A percentile compares a stretch with the other conserved stretches of the same genome.
These are phyloP conservation scores for Pseudonectria buxi DNA, from an alignment of 2,329 filamentous ascomycete genomes.

Conservation along the genomic window DNA sequence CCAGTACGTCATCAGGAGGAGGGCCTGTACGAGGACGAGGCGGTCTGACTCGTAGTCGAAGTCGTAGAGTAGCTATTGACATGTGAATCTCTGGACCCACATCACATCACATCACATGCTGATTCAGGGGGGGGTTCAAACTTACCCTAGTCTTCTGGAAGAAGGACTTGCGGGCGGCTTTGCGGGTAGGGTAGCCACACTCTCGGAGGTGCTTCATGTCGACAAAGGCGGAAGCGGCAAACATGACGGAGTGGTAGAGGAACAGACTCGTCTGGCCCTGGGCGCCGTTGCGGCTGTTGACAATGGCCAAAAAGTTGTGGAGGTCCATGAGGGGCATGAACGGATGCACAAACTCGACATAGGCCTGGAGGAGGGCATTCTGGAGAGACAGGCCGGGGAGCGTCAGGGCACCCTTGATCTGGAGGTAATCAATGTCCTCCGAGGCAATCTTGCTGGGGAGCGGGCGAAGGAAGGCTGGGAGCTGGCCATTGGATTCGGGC, in stretches of 20 bases:
- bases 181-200: slow-evolving; percentile 71
- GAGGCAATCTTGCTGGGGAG: slow-evolving; percentile 68
- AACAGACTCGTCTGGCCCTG: slow-evolving; percentile 73
- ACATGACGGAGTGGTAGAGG: slow-evolving; percentile 92
- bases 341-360: slow-evolving; percentile 84
- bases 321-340: slow-evolving; percentile 85
- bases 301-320: slow-evolving; percentile 50
- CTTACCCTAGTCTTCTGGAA: slow-evolving; percentile 81
- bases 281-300: slow-evolving; percentile 61
- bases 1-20: slow-evolving; percentile 94
- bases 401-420: slow-evolving; percentile 75
- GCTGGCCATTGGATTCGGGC: slow-evolving; percentile 38
- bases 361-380: slow-evolving; percentile 73
- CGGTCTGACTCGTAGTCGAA: slow-evolving; percentile 93
- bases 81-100: slow-evolving; percentile 4
- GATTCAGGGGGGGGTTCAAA: slow-evolving; percentile 13
- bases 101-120: too few relatives aligned
- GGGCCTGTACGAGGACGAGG: slow-evolving; percentile 77
- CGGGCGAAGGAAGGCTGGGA: slow-evolving; percentile 68
- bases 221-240: slow-evolving; percentile 81
- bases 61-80: slow-evolving; percentile 70
- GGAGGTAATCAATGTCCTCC: slow-evolving; percentile 78
- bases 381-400: slow-evolving; percentile 66
- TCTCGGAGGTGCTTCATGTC: slow-evolving; percentile 69
- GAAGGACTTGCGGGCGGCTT: slow-evolving; percentile 78